Evolutionary conservation across 1,284 basidiomycete species (phyloP).

Genomic region (Athelia sp.): DNA sequence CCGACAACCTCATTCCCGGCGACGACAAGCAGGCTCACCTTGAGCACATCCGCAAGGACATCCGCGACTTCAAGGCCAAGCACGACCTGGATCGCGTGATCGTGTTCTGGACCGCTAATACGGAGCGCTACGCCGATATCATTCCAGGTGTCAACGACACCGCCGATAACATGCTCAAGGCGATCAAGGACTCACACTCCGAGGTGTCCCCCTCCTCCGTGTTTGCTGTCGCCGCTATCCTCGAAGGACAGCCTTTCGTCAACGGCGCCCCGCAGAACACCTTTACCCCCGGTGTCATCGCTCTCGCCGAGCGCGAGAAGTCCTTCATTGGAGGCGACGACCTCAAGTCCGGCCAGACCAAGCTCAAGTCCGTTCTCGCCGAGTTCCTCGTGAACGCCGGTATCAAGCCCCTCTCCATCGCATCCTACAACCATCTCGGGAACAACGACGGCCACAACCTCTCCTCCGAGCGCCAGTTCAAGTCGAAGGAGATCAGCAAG

Average conservation of each 20-base stretch:
- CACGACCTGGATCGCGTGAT: conserved; percentile 85
- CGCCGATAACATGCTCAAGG: conserved; percentile 79
- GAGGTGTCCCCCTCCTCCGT: conserved; percentile 95
- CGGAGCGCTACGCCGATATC: conserved; percentile 95
- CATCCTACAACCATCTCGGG: conserved; percentile 98
- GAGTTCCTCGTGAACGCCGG: conserved; percentile 99
- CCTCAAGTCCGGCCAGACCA: conserved; percentile 93
- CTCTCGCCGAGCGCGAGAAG: conserved; percentile 85
- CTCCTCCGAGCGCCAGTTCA: conserved; percentile 91
- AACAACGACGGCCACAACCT: conserved; percentile 98
- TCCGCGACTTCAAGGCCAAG: conserved; percentile 86
- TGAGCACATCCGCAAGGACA: conserved; percentile 89
- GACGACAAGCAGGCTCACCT: conserved; percentile 88
- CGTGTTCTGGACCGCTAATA: conserved; percentile 99
- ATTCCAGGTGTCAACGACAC: conserved; percentile 96
- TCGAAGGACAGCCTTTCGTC: conserved; percentile 93
- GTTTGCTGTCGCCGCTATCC: conserved; percentile 94
- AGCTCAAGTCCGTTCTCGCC: conserved; percentile 92
- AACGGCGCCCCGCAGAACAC: conserved; percentile 99
- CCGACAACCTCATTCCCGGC: conserved; percentile 89
- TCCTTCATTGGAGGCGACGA: conserved; percentile 98
- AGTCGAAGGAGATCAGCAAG: conserved; percentile 98
- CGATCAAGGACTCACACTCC: conserved; percentile 82
- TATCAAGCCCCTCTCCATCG: conserved; percentile 96
- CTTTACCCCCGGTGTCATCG: conserved; percentile 93